phyloP scores from a whole-genome alignment of 352 stramenopile genomes.

The Pythium monospermum region DNA sequence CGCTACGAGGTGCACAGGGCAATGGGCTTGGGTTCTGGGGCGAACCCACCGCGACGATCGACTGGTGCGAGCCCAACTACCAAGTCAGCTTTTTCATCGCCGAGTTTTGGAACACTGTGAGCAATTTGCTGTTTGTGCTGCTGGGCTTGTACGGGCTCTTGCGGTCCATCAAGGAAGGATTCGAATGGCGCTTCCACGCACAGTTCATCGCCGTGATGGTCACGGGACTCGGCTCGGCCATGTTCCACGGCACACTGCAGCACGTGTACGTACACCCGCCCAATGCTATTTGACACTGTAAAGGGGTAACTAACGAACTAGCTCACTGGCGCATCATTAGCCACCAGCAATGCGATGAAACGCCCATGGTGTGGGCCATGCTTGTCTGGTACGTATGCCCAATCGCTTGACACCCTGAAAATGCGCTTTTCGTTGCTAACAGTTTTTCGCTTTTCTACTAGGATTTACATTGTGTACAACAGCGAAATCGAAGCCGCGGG shows the following conservation, averaged over 20 bases:
- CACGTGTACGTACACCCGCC: conserved; percentile 45
- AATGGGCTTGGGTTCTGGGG: conserved; percentile 80
- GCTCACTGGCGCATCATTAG: neutral
- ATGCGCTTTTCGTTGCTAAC: neutral
- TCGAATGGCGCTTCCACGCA: conserved; percentile 72
- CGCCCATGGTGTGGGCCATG: conserved; percentile 79
- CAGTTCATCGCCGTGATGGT: conserved; percentile 75
- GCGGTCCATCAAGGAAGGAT: conserved; percentile 54
- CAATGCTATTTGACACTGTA: too few species aligned
- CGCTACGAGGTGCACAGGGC: too few species aligned
- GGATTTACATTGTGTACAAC: conserved; percentile 75
- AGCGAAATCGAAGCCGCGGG: conserved; percentile 52
- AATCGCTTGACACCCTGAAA: neutral
- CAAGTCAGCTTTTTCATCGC: conserved; percentile 71
- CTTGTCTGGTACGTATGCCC: conserved; percentile 38
- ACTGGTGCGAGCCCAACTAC: conserved; percentile 88
- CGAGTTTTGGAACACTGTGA: conserved; percentile 88
- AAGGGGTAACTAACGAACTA: too few species aligned
- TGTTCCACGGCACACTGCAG: conserved; percentile 86
- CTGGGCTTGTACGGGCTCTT: conserved; percentile 68
- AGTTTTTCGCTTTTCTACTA: neutral
- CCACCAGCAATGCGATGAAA: conserved; percentile 78
- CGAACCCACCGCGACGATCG: conserved; percentile 63
- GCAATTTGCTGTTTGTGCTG: conserved; percentile 74
- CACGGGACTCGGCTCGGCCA: conserved; percentile 72